These are phyloP conservation scores for Fusarium sterilihyphosum DNA, from an alignment of 2,329 filamentous ascomycete species.

Conservation along the genomic window DNA sequence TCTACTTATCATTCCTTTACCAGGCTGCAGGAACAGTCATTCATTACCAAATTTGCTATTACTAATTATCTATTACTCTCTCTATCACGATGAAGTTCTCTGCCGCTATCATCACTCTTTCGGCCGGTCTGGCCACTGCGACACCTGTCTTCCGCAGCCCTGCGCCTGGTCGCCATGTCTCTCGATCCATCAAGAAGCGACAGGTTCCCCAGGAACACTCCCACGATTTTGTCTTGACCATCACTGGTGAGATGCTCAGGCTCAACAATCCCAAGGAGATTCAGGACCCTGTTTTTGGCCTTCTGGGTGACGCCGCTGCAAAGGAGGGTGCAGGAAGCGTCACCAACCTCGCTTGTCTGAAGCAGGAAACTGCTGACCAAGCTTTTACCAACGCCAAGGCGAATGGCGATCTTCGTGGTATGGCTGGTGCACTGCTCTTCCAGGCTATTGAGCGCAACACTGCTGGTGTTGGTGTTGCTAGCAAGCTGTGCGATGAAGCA, in stretches of 20 bases:
- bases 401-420: conserved; percentile 60
- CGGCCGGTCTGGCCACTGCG: neutral
- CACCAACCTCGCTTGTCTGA: conserved; percentile 55
- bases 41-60: neutral
- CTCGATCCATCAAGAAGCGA: conserved; percentile 3
- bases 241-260: conserved; percentile 1
- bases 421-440: conserved; percentile 65
- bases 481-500: conserved; percentile 7
- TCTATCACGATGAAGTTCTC: conserved; percentile 11
- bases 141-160: conserved; percentile 3
- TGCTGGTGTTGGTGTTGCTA: conserved; percentile 42
- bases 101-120: neutral
- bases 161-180: neutral
- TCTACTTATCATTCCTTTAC: neutral
- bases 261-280: conserved; percentile 18
- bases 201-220: conserved; percentile 17
- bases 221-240: conserved; percentile 1
- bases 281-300: conserved; percentile 5
- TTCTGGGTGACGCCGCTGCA: conserved; percentile 2
- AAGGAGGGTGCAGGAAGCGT: conserved; percentile 50
- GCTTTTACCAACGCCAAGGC: conserved; percentile 69
- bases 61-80: neutral
- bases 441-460: conserved; percentile 64
- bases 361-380: conserved; percentile 64
- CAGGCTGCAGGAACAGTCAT: conserved; percentile 1